Conservation (phyloP, 1,139 yeast genomes). For the Suhomyces atakaporum region DNA sequence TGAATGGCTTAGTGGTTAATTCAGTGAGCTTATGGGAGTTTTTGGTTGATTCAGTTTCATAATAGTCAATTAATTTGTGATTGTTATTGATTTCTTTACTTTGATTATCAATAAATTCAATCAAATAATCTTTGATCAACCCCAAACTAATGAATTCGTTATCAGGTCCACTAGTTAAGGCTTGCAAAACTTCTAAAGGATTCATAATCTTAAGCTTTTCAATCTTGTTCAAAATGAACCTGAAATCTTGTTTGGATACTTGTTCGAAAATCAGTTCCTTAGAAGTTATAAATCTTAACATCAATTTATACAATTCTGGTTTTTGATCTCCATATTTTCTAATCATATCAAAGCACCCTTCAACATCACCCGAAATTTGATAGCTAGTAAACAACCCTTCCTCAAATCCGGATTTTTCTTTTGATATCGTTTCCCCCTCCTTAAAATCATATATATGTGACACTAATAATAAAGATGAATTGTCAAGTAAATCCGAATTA, state of each 20-base stretch:
- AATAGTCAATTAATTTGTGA: slow-evolving; percentile 64
- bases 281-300: slow-evolving; percentile 67
- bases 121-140: slow-evolving; percentile 66
- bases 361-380: slow-evolving; percentile 58
- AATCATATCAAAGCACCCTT: slow-evolving; percentile 57
- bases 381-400: slow-evolving; percentile 68
- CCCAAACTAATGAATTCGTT: slow-evolving; percentile 74
- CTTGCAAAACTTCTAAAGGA: slow-evolving; percentile 74
- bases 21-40: slow-evolving; percentile 57
- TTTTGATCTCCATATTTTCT: slow-evolving; percentile 61
- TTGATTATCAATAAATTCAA: slow-evolving; percentile 62
- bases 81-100: slow-evolving; percentile 70
- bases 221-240: slow-evolving; percentile 53
- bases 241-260: slow-evolving; percentile 56
- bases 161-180: slow-evolving; percentile 47
- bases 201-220: slow-evolving; percentile 58
- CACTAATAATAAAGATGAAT: slow-evolving; percentile 59
- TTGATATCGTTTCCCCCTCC: slow-evolving; percentile 45
- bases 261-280: slow-evolving; percentile 52
- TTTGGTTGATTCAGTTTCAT: slow-evolving; percentile 63
- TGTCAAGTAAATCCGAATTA: slow-evolving; percentile 51
- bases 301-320: slow-evolving; percentile 66
- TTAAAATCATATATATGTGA: slow-evolving; percentile 65
- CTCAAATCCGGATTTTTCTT: slow-evolving; percentile 51
- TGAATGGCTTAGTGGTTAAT: slow-evolving; percentile 54